phyloP scores from a whole-genome alignment of 2,329 filamentous ascomycete genomes.

The Botryotinia narcissicola region DNA sequence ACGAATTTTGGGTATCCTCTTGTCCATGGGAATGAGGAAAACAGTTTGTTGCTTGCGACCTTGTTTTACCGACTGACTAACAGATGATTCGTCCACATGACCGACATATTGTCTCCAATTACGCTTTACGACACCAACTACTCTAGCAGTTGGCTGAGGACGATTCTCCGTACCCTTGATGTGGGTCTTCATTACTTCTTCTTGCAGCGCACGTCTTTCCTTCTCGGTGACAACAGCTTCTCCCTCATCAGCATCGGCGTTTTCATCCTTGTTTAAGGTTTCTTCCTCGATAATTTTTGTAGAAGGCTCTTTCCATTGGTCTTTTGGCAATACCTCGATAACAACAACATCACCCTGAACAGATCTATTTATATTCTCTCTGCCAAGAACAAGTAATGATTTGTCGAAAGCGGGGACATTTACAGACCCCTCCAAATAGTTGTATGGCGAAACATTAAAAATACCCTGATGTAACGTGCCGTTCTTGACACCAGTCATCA shows the following conservation, averaged over 20 bases:
- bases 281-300: conserved; percentile 97
- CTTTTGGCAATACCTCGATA: conserved; percentile 86
- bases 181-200: conserved; percentile 85
- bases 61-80: conserved; percentile 68
- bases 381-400: conserved; percentile 79
- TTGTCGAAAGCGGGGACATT: conserved; percentile 89
- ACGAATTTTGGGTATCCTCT: conserved; percentile 92
- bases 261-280: conserved; percentile 86
- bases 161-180: conserved; percentile 71
- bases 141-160: conserved; percentile 84
- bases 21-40: conserved; percentile 97
- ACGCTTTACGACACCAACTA: conserved; percentile 88
- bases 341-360: conserved; percentile 92
- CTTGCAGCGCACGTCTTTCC: conserved; percentile 82
- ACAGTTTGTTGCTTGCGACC: conserved; percentile 87
- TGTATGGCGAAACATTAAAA: conserved; percentile 96
- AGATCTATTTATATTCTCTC: conserved; percentile 94
- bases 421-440: conserved; percentile 92
- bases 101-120: conserved; percentile 99
- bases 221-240: conserved; percentile 80
- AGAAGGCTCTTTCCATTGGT: conserved; percentile 96
- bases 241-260: conserved; percentile 77
- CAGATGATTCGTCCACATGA: conserved; percentile 85
- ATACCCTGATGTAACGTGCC: conserved; percentile 89
- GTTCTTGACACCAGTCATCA: conserved; percentile 90